Conservation (phyloP, 2,329 filamentous ascomycete genomes). For the Gliomastix tumulicola region DNA sequence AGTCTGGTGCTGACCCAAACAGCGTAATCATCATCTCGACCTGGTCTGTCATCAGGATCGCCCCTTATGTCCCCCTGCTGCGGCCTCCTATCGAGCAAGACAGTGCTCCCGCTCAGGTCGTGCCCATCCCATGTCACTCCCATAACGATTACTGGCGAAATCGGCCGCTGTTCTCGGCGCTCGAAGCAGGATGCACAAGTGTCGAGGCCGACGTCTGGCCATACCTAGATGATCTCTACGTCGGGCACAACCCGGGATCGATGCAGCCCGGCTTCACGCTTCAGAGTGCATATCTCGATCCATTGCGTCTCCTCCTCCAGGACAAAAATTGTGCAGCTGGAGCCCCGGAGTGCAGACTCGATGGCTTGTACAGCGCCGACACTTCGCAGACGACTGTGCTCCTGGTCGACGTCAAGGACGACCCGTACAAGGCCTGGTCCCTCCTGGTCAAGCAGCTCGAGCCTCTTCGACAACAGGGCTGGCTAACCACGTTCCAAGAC, state of each 20-base stretch:
- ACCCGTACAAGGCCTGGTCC: slow-evolving; percentile 11
- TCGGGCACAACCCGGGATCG: slow-evolving; percentile 54
- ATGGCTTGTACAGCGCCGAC: slow-evolving; percentile 50
- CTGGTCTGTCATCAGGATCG: no score
- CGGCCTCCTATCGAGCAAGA: no score
- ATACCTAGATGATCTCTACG: slow-evolving; percentile 44
- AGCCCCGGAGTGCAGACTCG: slow-evolving; percentile 31
- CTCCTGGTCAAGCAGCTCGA: slow-evolving; percentile 31
- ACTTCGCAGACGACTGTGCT: slow-evolving; percentile 50
- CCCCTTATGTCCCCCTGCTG: no score
- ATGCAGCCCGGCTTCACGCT: slow-evolving; percentile 52
- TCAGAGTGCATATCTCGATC: slow-evolving; percentile 55
- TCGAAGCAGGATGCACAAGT: slow-evolving; percentile 51
- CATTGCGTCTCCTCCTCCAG: slow-evolving; percentile 51
- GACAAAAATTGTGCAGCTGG: slow-evolving; percentile 29
- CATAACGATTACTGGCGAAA: slow-evolving; percentile 67
- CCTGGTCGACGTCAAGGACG: slow-evolving; percentile 63
- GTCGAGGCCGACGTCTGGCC: slow-evolving; percentile 67
- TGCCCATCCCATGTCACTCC: slow-evolving; percentile 53
- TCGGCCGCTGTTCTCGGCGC: slow-evolving; percentile 55
- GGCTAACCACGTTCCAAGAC: slow-evolving; percentile 45
- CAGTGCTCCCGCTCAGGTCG: not conserved
- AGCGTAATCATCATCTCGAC: no score
- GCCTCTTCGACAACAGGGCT: slow-evolving; percentile 51
- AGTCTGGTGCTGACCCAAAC: no score